Evolutionary conservation across 75 land plant species (phyloP).

Genomic region (Sequoia sempervirens): DNA sequence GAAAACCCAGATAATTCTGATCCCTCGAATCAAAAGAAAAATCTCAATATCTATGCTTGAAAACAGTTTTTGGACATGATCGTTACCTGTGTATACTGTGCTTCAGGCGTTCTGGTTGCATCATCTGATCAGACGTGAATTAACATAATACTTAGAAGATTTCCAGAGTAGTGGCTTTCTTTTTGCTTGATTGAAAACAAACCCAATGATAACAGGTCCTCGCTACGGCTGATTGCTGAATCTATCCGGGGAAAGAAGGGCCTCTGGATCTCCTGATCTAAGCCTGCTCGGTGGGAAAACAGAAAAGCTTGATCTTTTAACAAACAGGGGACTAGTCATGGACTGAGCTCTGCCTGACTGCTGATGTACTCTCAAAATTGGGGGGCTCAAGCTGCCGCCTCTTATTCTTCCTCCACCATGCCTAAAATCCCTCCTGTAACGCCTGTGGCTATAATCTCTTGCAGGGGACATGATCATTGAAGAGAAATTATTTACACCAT

Average conservation of each 20-base stretch:
- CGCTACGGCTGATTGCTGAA: constrained; percentile 21
- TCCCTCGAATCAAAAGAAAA: too few species aligned
- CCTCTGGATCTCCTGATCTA: constrained; percentile 68
- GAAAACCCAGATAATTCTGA: too few species aligned
- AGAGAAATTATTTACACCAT: background rate
- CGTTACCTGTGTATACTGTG: too few species aligned
- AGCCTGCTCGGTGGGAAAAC: constrained; percentile 49
- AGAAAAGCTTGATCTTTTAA: constrained; percentile 15
- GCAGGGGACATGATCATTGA: constrained; percentile 1
- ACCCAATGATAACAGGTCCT: background rate
- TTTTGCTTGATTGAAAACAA: background rate
- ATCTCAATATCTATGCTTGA: too few species aligned
- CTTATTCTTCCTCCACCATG: background rate
- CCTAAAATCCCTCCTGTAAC: background rate
- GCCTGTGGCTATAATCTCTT: background rate
- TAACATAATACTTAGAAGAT: background rate
- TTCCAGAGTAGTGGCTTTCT: background rate
- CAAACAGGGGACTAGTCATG: constrained; percentile 40
- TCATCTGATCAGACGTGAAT: background rate
- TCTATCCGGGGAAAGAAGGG: constrained; percentile 68
- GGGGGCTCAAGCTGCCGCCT: constrained; percentile 9
- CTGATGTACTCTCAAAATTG: background rate
- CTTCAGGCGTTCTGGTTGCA: background rate
- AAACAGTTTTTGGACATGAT: too few species aligned
- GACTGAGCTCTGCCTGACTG: constrained; percentile 14